These are phyloP conservation scores for Phialophora verrucosa DNA, from an alignment of 2,329 filamentous ascomycete genomes.

Conservation along the genomic window DNA sequence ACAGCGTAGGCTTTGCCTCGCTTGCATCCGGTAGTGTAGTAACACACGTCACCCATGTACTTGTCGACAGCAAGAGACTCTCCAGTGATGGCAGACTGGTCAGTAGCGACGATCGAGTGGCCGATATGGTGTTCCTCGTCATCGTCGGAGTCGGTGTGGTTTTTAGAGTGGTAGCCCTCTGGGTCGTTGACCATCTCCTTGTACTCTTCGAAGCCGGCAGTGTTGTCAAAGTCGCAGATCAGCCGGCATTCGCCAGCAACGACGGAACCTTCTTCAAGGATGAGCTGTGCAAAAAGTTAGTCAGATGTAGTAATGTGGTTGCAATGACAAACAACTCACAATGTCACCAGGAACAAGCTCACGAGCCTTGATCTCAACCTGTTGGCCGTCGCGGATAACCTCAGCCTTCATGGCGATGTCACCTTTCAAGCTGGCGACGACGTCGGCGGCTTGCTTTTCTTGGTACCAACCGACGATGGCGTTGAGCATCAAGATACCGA, in stretches of 20 bases:
- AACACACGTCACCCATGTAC: conserved; percentile 76
- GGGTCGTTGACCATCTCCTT: conserved; percentile 66
- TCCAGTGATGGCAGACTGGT: conserved; percentile 81
- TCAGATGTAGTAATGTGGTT: background rate
- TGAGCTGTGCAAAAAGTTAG: conserved; percentile 54
- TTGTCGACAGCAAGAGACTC: conserved; percentile 80
- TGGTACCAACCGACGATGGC: conserved; percentile 80
- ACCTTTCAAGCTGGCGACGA: conserved; percentile 75
- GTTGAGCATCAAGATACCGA: conserved; percentile 76
- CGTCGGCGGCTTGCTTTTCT: conserved; percentile 79
- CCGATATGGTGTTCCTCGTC: conserved; percentile 68
- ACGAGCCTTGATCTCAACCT: conserved; percentile 72
- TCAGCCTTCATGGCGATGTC: conserved; percentile 77
- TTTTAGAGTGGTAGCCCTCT: conserved; percentile 65
- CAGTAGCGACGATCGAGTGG: conserved; percentile 71
- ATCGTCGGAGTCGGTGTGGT: conserved; percentile 62
- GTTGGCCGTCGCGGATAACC: conserved; percentile 70
- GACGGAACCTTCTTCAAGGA: conserved; percentile 74
- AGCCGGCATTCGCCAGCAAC: conserved; percentile 73
- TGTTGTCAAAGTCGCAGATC: conserved; percentile 73
- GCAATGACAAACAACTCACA: conserved; percentile 54
- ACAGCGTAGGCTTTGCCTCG: conserved; percentile 77
- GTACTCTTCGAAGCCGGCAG: conserved; percentile 71
- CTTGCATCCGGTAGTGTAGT: conserved; percentile 83
- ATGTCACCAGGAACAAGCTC: conserved; percentile 79